Conservation (phyloP, 768 basidiomycete genomes). For the Hysterangium stoloniferum region DNA sequence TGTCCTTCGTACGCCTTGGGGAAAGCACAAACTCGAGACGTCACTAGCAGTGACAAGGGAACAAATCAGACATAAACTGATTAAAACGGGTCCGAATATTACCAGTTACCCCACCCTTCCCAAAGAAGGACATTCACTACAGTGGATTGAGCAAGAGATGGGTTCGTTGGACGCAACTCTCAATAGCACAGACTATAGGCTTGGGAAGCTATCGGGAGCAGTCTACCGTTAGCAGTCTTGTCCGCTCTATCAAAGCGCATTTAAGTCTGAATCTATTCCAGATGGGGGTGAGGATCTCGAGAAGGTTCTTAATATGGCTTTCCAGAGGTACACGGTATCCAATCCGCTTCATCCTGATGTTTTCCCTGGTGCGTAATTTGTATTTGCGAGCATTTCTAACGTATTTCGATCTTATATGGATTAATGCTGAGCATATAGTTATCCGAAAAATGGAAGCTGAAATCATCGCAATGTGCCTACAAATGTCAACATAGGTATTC, state of each 20-base stretch:
- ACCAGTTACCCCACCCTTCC: constrained; percentile 63
- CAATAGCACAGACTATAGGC: constrained; percentile 45
- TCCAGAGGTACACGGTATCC: constrained; percentile 73
- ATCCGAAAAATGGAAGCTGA: constrained; percentile 97
- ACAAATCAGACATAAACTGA: constrained; percentile 59
- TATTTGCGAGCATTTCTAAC: background rate
- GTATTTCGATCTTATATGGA: too few relatives aligned
- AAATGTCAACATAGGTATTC: constrained; percentile 32
- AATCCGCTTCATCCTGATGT: constrained; percentile 92
- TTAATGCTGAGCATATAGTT: too few relatives aligned
- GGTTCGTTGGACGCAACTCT: constrained; percentile 64
- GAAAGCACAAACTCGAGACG: constrained; percentile 47
- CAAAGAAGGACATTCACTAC: constrained; percentile 48
- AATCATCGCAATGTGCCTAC: constrained; percentile 79
- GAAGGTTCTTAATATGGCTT: constrained; percentile 71
- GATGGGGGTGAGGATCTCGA: constrained; percentile 81
- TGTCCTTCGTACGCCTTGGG: constrained; percentile 52
- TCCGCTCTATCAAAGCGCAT: background rate
- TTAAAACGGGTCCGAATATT: constrained; percentile 56
- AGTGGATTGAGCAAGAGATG: constrained; percentile 77
- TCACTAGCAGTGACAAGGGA: constrained; percentile 59
- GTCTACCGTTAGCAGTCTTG: constrained; percentile 61
- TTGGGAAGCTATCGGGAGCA: constrained; percentile 76
- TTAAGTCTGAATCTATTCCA: constrained; percentile 21
- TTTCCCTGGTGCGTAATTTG: constrained; percentile 48